Conservation (phyloP, 2,329 filamentous ascomycete species). For the Phialophora macrospora region DNA sequence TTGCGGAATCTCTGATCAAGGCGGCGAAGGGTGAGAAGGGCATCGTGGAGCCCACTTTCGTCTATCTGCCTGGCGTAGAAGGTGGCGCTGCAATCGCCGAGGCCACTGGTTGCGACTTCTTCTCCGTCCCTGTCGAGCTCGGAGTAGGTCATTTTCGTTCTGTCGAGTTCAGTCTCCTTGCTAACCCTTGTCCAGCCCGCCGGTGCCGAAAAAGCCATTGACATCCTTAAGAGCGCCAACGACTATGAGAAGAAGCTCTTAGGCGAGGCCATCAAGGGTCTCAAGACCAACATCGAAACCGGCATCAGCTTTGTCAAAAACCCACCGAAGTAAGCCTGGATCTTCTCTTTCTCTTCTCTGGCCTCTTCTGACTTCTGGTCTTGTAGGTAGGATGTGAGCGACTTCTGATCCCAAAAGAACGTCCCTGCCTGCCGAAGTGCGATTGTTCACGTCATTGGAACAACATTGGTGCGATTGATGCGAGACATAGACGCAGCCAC, state of each 20-base stretch:
- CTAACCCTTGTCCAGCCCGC: slow-evolving; percentile 63
- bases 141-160: slow-evolving; percentile 68
- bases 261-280: slow-evolving; percentile 72
- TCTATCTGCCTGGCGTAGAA: slow-evolving; percentile 88
- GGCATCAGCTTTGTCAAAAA: slow-evolving; percentile 87
- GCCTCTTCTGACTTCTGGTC: slow-evolving; percentile 35
- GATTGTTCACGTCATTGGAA: slow-evolving; percentile 5
- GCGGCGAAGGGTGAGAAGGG: slow-evolving; percentile 87
- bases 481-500: slow-evolving; percentile 24
- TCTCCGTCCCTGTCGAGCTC: slow-evolving; percentile 94
- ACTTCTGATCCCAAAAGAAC: slow-evolving; percentile 34
- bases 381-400: slow-evolving; percentile 35
- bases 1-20: slow-evolving; percentile 92
- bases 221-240: slow-evolving; percentile 76
- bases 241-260: slow-evolving; percentile 90
- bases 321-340: slow-evolving; percentile 59
- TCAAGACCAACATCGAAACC: slow-evolving; percentile 93
- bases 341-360: slow-evolving; percentile 26
- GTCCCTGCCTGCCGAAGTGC: slow-evolving; percentile 32
- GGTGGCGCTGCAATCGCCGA: slow-evolving; percentile 86
- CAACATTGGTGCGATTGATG: slow-evolving; percentile 12
- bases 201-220: slow-evolving; percentile 83
- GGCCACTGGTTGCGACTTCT: slow-evolving; percentile 85
- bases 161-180: slow-evolving; percentile 19
- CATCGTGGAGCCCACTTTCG: slow-evolving; percentile 90